These are phyloP conservation scores for Aspergillus unguis DNA, from an alignment of 2,329 filamentous ascomycete species.

Conservation along the genomic window DNA sequence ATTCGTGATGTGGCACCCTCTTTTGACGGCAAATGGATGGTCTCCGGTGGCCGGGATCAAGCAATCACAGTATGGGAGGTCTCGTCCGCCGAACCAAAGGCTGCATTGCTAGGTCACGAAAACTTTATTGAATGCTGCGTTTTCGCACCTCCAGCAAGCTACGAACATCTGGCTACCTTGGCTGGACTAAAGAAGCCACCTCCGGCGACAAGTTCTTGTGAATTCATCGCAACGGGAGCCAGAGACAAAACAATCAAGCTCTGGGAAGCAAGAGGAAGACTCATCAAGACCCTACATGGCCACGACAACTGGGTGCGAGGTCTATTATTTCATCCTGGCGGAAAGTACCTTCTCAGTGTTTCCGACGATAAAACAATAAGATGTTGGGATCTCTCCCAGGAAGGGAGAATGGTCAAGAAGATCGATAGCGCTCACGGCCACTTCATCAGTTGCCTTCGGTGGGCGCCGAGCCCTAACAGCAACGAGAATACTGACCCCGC, in stretches of 20 bases:
- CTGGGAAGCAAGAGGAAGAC: slow-evolving; percentile 81
- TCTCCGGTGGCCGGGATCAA: slow-evolving; percentile 79
- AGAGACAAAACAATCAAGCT: slow-evolving; percentile 87
- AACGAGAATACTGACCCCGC: background rate
- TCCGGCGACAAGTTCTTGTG: slow-evolving; percentile 62
- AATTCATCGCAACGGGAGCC: slow-evolving; percentile 85
- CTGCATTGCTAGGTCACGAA: slow-evolving; percentile 80
- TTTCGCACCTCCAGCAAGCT: slow-evolving; percentile 75
- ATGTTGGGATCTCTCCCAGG: slow-evolving; percentile 90
- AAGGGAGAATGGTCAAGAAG: slow-evolving; percentile 83
- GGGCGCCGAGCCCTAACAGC: slow-evolving; percentile 60
- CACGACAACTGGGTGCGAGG: slow-evolving; percentile 94
- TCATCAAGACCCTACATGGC: slow-evolving; percentile 77
- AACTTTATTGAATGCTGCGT: slow-evolving; percentile 82
- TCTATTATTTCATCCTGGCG: slow-evolving; percentile 84
- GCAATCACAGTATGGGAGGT: slow-evolving; percentile 84
- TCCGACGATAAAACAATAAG: slow-evolving; percentile 88
- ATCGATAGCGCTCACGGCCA: slow-evolving; percentile 74
- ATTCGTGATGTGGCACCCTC: slow-evolving; percentile 80
- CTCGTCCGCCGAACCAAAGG: slow-evolving; percentile 68
- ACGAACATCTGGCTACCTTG: slow-evolving; percentile 70
- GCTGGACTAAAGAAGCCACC: slow-evolving; percentile 83
- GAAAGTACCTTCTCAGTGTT: slow-evolving; percentile 82
- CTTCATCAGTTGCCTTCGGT: slow-evolving; percentile 81
- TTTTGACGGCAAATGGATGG: slow-evolving; percentile 73